Evolutionary conservation across 2,329 filamentous ascomycete genomes (phyloP).

Genomic region (Fusarium sambucinum): DNA sequence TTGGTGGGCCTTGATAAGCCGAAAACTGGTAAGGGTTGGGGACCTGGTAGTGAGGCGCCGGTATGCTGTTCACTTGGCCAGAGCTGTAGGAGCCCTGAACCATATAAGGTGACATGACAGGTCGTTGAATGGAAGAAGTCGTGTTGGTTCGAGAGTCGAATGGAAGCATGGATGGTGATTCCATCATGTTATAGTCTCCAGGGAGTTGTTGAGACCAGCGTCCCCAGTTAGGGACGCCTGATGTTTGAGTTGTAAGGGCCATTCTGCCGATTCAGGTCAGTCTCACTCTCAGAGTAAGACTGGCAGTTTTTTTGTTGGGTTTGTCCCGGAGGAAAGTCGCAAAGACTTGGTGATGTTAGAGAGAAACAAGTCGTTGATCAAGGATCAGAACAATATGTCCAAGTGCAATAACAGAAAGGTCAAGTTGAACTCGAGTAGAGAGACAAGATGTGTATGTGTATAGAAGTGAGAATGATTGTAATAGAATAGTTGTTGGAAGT

Average conservation of each 20-base stretch:
- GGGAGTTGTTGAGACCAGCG: slow-evolving; percentile 66
- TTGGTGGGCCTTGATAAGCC: slow-evolving; percentile 56
- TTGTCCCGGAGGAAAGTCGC: slow-evolving; percentile 13
- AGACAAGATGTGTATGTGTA: slow-evolving; percentile 32
- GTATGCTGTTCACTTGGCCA: slow-evolving; percentile 57
- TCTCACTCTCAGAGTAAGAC: slow-evolving; percentile 46
- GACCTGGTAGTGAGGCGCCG: slow-evolving; percentile 58
- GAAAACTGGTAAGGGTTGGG: slow-evolving; percentile 60
- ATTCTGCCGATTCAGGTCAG: slow-evolving; percentile 51
- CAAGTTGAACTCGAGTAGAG: slow-evolving; percentile 12
- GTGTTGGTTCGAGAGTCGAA: slow-evolving; percentile 61
- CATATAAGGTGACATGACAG: slow-evolving; percentile 61
- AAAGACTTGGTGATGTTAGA: slow-evolving; percentile 20
- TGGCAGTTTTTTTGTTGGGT: slow-evolving; percentile 17
- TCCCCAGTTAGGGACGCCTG: slow-evolving; percentile 63
- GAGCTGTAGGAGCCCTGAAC: slow-evolving; percentile 60
- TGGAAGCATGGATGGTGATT: slow-evolving; percentile 59
- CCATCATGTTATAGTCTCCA: slow-evolving; percentile 63
- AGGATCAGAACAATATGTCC: slow-evolving; percentile 13
- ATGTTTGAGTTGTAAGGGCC: slow-evolving; percentile 62
- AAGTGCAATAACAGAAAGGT: slow-evolving; percentile 25
- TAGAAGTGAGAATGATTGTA: slow-evolving; percentile 36
- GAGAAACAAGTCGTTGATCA: slow-evolving; percentile 6
- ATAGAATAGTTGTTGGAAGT: slow-evolving; percentile 27
- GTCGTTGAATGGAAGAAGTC: slow-evolving; percentile 57